Evolutionary conservation across 2,329 filamentous ascomycete genomes (phyloP), one percentile per base, ranked within the genome.

Genomic region (Colletotrichum eremochloae): DNA sequence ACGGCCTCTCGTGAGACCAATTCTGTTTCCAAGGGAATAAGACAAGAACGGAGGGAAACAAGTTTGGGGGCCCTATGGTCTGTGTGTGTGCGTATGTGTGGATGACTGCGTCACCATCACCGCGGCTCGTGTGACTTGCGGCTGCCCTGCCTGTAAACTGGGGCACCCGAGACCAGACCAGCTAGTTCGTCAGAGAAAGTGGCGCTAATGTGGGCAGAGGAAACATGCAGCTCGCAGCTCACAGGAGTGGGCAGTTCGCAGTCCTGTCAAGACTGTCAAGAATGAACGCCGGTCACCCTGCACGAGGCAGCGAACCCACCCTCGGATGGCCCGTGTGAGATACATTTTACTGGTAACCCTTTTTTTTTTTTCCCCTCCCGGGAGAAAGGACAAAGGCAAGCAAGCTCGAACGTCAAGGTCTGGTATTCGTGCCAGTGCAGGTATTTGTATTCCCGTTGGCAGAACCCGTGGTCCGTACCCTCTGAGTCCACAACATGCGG

Each of bases 181-280:
- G 52, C 64, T 58, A 56, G 68, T 68, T 71, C 68, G 68, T 68
- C n/a, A 69, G 40, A 14, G 46, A 64, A 46, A 68, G 52, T 44
- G 31, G 69, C 69, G 69, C 69, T 72, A 72, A 72, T 72, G 69
- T 72, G 69, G 65, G 60, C 52, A 20, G 46, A 72, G 66, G 66
- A 31, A 68, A 68, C 57, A 57, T 64, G 65, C 69, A 72, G 66
- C 66, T 64, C 40, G 31, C 57, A 11, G 38, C 38, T 11, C 38
- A 5, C 38, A 40, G 38, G 38, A 40, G 38, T 11, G 11, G 38
- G 64, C 58, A 68, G 66, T 60, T 63, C 29, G n/a, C 46, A 52
- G 33, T 63, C 33, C 46, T 42, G 60, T 20, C 46, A 15, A 63
- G 57, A 46, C 57, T n/a, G 20, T 48, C 20, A n/a, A 4, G 42